Conservation (phyloP, 805 yeast genomes). For the fission yeast (Schizosaccharomyces pombe) region ASM294v3 CU329670.1:3639501-3640000, state of each 20-base stretch:
- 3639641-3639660: too few species aligned
- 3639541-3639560: neutral
- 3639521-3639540: conserved; percentile 15
- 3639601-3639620: too few species aligned
- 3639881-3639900: neutral
- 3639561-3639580: too few species aligned
- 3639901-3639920: neutral
- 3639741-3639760: too few species aligned
- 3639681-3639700: too few species aligned
- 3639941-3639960: neutral
- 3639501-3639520: conserved; percentile 79
- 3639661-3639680: too few species aligned
- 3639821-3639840: neutral
- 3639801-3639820: neutral
- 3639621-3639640: too few species aligned
- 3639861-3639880: neutral
- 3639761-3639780: too few species aligned
- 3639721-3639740: too few species aligned
- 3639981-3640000: neutral
- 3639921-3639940: neutral
- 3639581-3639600: too few species aligned
- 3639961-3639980: neutral
- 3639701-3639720: too few species aligned
- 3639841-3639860: neutral
- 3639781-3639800: too few species aligned